Evolutionary conservation across 257 asterid species (phyloP).

Genomic region (Lavandula angustifolia): DNA sequence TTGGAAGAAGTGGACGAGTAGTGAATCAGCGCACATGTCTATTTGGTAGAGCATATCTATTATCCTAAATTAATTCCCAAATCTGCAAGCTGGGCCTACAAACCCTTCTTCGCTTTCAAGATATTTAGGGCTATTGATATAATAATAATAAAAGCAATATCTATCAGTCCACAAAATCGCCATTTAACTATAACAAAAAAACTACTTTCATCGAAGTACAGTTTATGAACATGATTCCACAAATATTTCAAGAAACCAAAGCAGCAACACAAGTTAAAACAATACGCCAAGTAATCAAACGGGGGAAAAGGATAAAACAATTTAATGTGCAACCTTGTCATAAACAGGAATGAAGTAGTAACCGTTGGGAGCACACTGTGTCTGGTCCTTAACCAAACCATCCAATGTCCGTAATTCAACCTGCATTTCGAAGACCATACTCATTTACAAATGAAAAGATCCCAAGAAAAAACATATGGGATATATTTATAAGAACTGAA

Average conservation of each 20-base stretch:
- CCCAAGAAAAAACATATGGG: not conserved
- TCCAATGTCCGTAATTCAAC: constrained; percentile 90
- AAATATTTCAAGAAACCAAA: constrained; percentile 4
- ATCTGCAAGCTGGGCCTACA: not conserved
- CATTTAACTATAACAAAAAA: constrained; percentile 6
- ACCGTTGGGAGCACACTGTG: constrained; percentile 99
- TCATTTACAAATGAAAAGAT: not conserved
- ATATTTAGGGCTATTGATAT: not conserved
- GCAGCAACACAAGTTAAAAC: not conserved
- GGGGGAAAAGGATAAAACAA: not conserved
- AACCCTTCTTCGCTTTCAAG: constrained; percentile 1
- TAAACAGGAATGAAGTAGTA: constrained; percentile 97
- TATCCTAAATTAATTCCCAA: constrained; percentile 9
- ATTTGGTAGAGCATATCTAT: constrained; percentile 2
- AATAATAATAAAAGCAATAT: too few relatives aligned
- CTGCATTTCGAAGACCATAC: constrained; percentile 43
- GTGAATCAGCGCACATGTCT: not conserved
- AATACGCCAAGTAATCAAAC: not conserved
- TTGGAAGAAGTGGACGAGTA: not conserved
- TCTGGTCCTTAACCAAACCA: constrained; percentile 90
- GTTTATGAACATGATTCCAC: not conserved
- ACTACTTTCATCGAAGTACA: constrained; percentile 1
- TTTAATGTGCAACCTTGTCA: constrained; percentile 64
- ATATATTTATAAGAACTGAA: not conserved
- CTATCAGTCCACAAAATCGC: constrained; percentile 9